Evolutionary conservation across 352 stramenopile genomes (phyloP).

Genomic region (Phytophthora macrochlamydospora): DNA sequence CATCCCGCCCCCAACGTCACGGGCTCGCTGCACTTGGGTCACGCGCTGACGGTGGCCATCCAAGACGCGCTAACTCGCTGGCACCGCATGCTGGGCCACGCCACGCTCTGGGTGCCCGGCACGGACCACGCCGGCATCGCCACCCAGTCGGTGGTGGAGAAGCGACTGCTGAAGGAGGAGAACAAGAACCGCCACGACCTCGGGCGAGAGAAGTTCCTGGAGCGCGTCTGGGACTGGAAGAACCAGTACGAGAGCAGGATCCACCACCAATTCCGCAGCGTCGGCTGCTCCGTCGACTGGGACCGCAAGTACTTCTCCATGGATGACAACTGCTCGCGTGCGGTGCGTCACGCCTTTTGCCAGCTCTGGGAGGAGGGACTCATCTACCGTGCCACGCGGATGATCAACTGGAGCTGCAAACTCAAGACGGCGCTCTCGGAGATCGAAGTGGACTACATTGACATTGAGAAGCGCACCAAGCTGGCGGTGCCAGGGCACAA

Average conservation of each 20-base stretch:
- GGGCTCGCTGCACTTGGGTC: constrained; percentile 96
- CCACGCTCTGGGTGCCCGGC: constrained; percentile 97
- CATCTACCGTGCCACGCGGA: constrained; percentile 97
- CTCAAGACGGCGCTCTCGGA: constrained; percentile 96
- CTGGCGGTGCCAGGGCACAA: constrained; percentile 96
- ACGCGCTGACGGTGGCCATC: constrained; percentile 98
- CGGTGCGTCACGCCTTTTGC: constrained; percentile 98
- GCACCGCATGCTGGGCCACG: constrained; percentile 98
- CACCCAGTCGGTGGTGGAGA: constrained; percentile 95
- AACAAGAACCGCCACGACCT: constrained; percentile 86
- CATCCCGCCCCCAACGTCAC: constrained; percentile 89
- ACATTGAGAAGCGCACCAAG: constrained; percentile 97
- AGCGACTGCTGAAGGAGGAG: constrained; percentile 86
- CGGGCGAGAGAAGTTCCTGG: constrained; percentile 93
- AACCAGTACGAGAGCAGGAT: constrained; percentile 90
- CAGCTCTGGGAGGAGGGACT: constrained; percentile 92
- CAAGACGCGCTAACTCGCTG: constrained; percentile 97
- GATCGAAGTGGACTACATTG: constrained; percentile 99
- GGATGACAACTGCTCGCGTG: constrained; percentile 97
- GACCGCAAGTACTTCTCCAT: constrained; percentile 98
- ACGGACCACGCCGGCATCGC: constrained; percentile 99
- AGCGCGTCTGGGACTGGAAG: constrained; percentile 97
- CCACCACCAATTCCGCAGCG: constrained; percentile 86
- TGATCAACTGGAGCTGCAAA: constrained; percentile 99
- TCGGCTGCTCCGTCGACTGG: constrained; percentile 98